Base-by-base conservation (phyloP, 2,329 filamentous ascomycete genomes). In the Arthrobotrys musiformis region DNA sequence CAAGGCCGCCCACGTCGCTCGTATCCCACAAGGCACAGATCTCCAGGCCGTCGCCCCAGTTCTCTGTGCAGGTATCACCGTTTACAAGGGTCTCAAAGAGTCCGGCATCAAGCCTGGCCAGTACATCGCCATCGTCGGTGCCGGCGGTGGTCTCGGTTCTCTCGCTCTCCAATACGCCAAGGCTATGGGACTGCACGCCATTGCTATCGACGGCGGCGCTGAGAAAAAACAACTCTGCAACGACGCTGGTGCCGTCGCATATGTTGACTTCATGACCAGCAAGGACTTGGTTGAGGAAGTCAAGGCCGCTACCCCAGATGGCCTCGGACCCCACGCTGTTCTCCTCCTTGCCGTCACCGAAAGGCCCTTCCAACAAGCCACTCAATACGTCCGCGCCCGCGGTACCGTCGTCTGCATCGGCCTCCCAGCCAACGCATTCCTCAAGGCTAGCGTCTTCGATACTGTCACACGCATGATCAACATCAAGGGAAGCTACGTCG, bases 291-390 rank as follows among this genome's bases (percentile, higher is more conserved):
- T 97, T 80, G 89, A 89, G 80, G 93, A 96, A 79, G 94, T 97
- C 79, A 92, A 93, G 86, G 90, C 89, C 54, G 90, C 90, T 28
- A 96, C 93, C 0, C 85, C 89, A 28, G 93, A 94, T 81, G 92
- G 92, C 19, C 88, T 93, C 15, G 94, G 94, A 63, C 93, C 94
- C 4, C 92, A 97, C 81, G 94, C 93, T 42, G 93, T 94, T 78
- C 87, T 97, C 80, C 87, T 97, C 50, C 89, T 97, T 77, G 94
- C 94, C 78, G 93, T 93, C 63, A 89, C 87, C 81, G 94, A 97
- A 88, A 93, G 91, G 86, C 94, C 94, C 66, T 97, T 97, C 90
- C 93, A 97, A 86, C 94, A 97, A 86, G 94, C 94, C 46, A 90
- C 92, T 56, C 90, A 88, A 84, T 97, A 97, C 85, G 91, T 97